phyloP scores from a whole-genome alignment of 106 monocot species.

The Triglochin maritima region DNA sequence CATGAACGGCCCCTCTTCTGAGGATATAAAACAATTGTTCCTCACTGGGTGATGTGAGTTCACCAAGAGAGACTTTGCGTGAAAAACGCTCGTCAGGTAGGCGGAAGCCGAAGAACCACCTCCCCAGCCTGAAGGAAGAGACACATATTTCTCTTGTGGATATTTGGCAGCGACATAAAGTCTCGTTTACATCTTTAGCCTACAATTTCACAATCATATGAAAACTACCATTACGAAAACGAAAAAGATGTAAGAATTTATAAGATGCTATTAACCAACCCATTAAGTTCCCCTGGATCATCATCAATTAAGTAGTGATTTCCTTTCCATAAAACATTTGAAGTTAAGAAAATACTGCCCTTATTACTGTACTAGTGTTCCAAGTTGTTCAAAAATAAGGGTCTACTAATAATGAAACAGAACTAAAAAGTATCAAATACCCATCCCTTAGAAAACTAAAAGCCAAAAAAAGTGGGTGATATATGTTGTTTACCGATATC shows the following conservation, averaged over 20 bases:
- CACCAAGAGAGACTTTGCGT: constrained; percentile 40
- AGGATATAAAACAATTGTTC: constrained; percentile 38
- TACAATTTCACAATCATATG: constrained; percentile 4
- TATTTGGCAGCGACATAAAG: constrained; percentile 36
- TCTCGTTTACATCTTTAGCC: constrained; percentile 37
- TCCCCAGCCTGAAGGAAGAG: constrained; percentile 61
- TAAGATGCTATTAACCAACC: neutral
- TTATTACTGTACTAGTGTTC: neutral
- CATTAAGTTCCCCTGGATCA: neutral
- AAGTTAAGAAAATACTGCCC: neutral
- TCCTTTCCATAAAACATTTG: neutral
- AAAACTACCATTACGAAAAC: neutral
- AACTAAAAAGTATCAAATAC: no score
- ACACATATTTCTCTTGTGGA: constrained; percentile 45
- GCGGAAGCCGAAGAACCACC: constrained; percentile 87
- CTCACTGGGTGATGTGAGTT: constrained; percentile 34
- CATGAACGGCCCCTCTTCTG: constrained; percentile 72
- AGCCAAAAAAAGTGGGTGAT: neutral
- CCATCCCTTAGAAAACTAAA: no score
- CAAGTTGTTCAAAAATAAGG: neutral
- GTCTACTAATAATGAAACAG: neutral
- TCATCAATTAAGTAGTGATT: neutral
- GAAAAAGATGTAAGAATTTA: neutral
- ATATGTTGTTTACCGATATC: constrained; percentile 37
- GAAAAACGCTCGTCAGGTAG: constrained; percentile 47